Percentiles rank a stretch among this genome's conserved stretches.
Conservation (phyloP, 306 rosid species). For the Phaseolus lunatus region DNA sequence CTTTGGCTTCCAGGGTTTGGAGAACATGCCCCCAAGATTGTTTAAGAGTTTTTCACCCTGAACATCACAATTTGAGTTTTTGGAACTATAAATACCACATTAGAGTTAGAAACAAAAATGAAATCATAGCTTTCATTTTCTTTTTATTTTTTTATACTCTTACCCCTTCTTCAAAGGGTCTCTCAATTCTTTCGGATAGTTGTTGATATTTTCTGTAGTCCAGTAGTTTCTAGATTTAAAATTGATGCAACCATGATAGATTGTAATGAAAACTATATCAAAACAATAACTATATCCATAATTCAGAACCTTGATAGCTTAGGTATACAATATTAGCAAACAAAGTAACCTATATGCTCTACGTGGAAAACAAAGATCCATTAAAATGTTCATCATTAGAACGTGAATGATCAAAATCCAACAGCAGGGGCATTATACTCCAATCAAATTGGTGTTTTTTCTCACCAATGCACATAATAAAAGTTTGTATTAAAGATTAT, state of each 20-base stretch:
- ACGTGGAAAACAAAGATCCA: not conserved
- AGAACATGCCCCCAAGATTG: slow-evolving; percentile 95
- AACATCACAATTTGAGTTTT: slow-evolving; percentile 7
- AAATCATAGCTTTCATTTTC: not conserved
- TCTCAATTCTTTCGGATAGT: not conserved
- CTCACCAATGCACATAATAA: too few relatives aligned
- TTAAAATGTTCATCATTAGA: not conserved
- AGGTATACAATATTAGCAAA: not conserved
- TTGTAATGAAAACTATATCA: not conserved
- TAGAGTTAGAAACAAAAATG: not conserved
- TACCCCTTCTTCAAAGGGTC: not conserved
- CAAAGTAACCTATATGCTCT: not conserved
- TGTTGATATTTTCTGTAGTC: not conserved
- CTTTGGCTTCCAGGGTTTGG: slow-evolving; percentile 92
- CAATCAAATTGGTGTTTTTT: too few relatives aligned
- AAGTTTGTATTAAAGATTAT: not conserved
- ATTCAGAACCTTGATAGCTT: not conserved
- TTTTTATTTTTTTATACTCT: not conserved
- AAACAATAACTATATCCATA: not conserved
- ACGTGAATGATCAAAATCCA: not conserved
- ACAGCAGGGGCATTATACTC: not conserved
- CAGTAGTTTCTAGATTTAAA: not conserved
- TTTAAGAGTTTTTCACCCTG: slow-evolving; percentile 96
- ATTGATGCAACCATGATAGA: not conserved
- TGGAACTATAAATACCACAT: not conserved